Percentiles rank a stretch among this genome's conserved stretches.
These are phyloP conservation scores for Fistulifera solaris DNA, from an alignment of 108 stramenopile genomes.

Conservation along the genomic window DNA sequence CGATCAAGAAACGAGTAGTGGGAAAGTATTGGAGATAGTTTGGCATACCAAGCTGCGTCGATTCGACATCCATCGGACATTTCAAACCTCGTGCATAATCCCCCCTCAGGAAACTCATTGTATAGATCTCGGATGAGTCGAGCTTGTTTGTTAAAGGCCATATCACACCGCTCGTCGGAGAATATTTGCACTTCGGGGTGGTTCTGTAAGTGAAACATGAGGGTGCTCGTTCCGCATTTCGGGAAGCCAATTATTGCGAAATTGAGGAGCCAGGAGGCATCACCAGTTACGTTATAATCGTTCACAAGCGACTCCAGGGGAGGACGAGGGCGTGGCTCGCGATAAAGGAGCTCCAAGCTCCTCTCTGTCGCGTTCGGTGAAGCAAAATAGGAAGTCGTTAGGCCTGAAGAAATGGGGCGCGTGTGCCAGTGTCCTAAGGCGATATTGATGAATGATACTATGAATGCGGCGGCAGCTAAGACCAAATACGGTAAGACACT, in stretches of 20 bases:
- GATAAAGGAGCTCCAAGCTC: too few relatives aligned
- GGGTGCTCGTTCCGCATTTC: constrained; percentile 65
- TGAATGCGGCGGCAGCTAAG: too few relatives aligned
- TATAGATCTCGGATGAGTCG: constrained; percentile 25
- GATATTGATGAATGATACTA: too few relatives aligned
- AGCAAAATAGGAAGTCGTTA: too few relatives aligned
- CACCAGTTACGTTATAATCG: constrained; percentile 29
- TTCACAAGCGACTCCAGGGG: constrained; percentile 13
- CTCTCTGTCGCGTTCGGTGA: too few relatives aligned
- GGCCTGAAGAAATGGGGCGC: too few relatives aligned
- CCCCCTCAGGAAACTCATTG: constrained; percentile 5
- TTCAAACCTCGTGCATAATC: constrained; percentile 25
- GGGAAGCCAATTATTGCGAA: constrained; percentile 77
- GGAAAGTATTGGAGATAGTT: constrained; percentile 37
- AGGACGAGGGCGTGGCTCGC: constrained; percentile 3
- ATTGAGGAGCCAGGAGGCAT: constrained; percentile 42
- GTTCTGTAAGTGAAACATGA: constrained; percentile 39
- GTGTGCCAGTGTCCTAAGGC: too few relatives aligned
- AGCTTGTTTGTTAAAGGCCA: constrained; percentile 32
- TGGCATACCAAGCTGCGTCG: constrained; percentile 15
- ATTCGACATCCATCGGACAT: constrained; percentile 40
- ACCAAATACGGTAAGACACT: too few relatives aligned
- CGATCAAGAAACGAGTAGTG: constrained; percentile 55
- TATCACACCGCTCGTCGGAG: constrained; percentile 40
- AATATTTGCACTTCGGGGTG: constrained; percentile 22